Conservation (phyloP, 805 yeast genomes). For the Ogataea methanolica region DNA sequence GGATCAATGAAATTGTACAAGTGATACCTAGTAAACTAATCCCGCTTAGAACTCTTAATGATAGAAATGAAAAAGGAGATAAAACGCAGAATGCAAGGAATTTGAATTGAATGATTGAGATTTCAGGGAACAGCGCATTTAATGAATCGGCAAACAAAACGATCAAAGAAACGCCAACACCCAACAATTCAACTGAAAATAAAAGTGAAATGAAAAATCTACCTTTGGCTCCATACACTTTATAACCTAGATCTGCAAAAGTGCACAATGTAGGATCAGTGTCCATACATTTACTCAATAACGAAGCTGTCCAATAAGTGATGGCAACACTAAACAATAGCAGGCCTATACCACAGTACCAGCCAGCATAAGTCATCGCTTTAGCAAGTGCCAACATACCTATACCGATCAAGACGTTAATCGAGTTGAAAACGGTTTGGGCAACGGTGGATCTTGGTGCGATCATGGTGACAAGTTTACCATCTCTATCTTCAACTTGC, state of each 20-base stretch:
- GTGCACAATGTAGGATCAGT: conserved; percentile 78
- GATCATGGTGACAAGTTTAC: conserved; percentile 63
- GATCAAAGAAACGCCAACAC: conserved; percentile 76
- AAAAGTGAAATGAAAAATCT: conserved; percentile 67
- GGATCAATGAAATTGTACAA: conserved; percentile 47
- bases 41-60: conserved; percentile 49
- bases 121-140: conserved; percentile 55
- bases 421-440: conserved; percentile 63
- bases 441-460: conserved; percentile 80
- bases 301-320: conserved; percentile 73
- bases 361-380: conserved; percentile 61
- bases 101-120: conserved; percentile 56
- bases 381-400: conserved; percentile 65
- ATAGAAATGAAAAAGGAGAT: conserved; percentile 73
- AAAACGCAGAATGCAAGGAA: conserved; percentile 61
- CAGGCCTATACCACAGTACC: conserved; percentile 59
- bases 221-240: conserved; percentile 78
- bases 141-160: conserved; percentile 85
- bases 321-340: conserved; percentile 56
- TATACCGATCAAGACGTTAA: conserved; percentile 64
- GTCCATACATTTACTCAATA: conserved; percentile 71
- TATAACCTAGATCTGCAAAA: conserved; percentile 83
- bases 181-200: conserved; percentile 73
- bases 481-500: conserved; percentile 66
- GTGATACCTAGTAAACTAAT: conserved; percentile 54